Base-by-base conservation (phyloP, 768 basidiomycete genomes). In the Lactifluus hygrophoroides region DNA sequence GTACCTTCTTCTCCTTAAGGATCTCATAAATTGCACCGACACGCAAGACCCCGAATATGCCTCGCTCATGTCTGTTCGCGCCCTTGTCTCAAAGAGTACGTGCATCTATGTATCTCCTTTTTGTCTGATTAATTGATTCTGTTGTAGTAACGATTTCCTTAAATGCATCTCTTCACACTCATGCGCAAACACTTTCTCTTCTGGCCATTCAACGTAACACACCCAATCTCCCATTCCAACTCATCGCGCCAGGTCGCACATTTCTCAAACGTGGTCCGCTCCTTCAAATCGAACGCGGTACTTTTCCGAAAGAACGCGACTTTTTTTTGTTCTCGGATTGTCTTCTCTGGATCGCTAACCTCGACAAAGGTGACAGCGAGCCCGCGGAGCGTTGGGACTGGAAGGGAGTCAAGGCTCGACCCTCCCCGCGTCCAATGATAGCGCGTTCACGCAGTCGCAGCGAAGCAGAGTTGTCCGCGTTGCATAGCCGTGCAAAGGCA, bases 301-400 rank as follows among this genome's bases (percentile, higher is more conserved):
- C 76, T 3, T 69, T 71, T 44, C 75, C 80, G 14, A 69, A 80
- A 51, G 77, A 81, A 57, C 77, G 85, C 35, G 85, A 88, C 62
- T 88, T 94, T 67, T 73, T 94, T 10, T 77, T 94, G 0, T 90
- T 94, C 68, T 87, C 85, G 14, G 92, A 94, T 70, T 84, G 83
- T 63, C 70, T 94, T 34, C 65, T 94, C 35, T 91, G 89, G 88
- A 75, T 92, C 21, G 80, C 82, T 17, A 74, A 71, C 44, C 81
- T 76, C 57, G 69, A 66, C 47, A 67, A 65, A 6, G 66, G 66
- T 17, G 57, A 68, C 28, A 63, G 60, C 50, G 64, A 64, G 54
- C 28, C 35, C 32, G 45, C 49, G n/a, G 65, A 65, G 42, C 56
- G 46, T 46, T 57, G 62, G 63, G 63, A 64, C 35, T 63, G 71